Evolutionary conservation across 1,284 basidiomycete species (phyloP), one percentile per base, ranked within the genome.

Genomic region (Nidula niveotomentosa): DNA sequence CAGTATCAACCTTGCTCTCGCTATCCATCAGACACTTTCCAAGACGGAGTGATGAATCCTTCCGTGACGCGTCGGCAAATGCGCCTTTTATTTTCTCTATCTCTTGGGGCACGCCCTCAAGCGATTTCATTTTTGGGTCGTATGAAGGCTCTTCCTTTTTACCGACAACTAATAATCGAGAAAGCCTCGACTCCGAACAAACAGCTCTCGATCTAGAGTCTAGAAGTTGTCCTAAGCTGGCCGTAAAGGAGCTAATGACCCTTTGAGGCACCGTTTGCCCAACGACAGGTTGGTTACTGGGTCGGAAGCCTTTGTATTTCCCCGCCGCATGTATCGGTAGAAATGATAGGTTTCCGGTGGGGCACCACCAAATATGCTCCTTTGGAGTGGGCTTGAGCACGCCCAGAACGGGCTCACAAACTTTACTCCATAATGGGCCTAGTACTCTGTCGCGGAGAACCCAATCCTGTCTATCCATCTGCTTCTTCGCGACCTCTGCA

Each of bases 201-300:
- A n/a, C n/a, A n/a, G n/a, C n/a, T n/a, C n/a, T n/a, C n/a, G n/a
- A n/a, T n/a, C n/a, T n/a, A n/a, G n/a, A n/a, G n/a, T n/a, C n/a
- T n/a, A n/a, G n/a, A n/a, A n/a, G n/a, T n/a, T n/a, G n/a, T 30
- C 6, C 3, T 52, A 62, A 36, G 12, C 57, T 59, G 2, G 61
- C 56, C 17, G 55, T 59, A 44, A 61, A 62, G 6, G 61, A 62
- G 7, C 54, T 55, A 13, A 62, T 54, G 2, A 51, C 61, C 51
- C 49, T 58, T 33, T 61, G 56, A 15, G 58, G 53, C 8, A 59
- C n/a, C 13, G 13, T 9, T 18, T 12, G 2, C 9, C 4, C 9
- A 12, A 12, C 23, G 36, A 17, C 3, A 36, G n/a, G n/a, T n/a
- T n/a, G n/a, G n/a, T n/a, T n/a, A n/a, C n/a, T n/a, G n/a, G n/a